These are phyloP conservation scores for Tranzscheliella williamsii DNA, from an alignment of 1,284 basidiomycete species.

Conservation along the genomic window DNA sequence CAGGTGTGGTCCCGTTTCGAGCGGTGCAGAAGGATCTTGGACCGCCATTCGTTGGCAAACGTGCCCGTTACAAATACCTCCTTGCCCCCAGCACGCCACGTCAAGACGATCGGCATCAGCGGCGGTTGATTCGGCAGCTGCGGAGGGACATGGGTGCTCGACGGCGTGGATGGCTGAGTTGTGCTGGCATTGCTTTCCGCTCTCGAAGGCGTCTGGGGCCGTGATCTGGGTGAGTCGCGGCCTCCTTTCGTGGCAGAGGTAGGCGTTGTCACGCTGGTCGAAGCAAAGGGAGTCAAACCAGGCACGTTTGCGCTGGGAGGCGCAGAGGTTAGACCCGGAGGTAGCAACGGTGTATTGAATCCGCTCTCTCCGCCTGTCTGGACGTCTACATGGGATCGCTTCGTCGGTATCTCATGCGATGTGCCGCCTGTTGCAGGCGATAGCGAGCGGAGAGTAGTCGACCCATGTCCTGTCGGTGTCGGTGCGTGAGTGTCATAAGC, in stretches of 20 bases:
- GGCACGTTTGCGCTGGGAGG: slow-evolving; percentile 30
- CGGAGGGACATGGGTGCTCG: slow-evolving; percentile 7
- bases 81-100: slow-evolving; percentile 53
- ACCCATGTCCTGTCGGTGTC: slow-evolving; percentile 29
- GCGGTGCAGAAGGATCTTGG: slow-evolving; percentile 59
- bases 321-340: slow-evolving; percentile 38
- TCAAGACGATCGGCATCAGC: slow-evolving; percentile 30
- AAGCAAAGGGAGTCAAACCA: slow-evolving; percentile 17
- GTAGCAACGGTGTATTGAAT: slow-evolving; percentile 39
- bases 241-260: slow-evolving; percentile 1
- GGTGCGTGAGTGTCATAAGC: slow-evolving; percentile 21
- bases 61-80: slow-evolving; percentile 68
- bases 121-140: slow-evolving; percentile 2
- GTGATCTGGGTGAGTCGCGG: slow-evolving; percentile 1
- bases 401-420: slow-evolving; percentile 12
- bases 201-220: slow-evolving; percentile 2
- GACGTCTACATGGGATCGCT: slow-evolving; percentile 31
- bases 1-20: slow-evolving; percentile 49
- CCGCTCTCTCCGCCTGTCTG: slow-evolving; percentile 46
- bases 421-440: slow-evolving; percentile 24
- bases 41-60: slow-evolving; percentile 68
- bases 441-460: slow-evolving; percentile 17
- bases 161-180: slow-evolving; percentile 23
- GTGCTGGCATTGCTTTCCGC: slow-evolving; percentile 2
- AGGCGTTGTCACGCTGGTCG: slow-evolving; percentile 6